These are phyloP conservation scores for Typha latifolia DNA, from an alignment of 176 grass and related monocot species.

Conservation along the genomic window DNA sequence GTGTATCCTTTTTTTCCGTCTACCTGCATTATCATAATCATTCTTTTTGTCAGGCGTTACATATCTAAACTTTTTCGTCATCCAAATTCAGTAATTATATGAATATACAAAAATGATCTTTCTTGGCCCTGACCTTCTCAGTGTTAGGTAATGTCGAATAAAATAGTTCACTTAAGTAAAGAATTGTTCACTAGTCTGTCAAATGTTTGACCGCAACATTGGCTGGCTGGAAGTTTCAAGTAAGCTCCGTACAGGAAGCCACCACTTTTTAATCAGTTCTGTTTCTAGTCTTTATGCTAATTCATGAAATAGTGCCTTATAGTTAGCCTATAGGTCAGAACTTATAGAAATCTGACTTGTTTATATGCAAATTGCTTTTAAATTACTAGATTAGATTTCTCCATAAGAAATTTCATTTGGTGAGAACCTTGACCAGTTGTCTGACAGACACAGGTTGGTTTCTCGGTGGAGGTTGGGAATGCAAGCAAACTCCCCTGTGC, in stretches of 20 bases:
- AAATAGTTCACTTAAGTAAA: no score
- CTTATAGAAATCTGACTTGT: background rate
- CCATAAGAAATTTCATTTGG: background rate
- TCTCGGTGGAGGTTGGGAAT: conserved; percentile 42
- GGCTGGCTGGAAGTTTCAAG: no score
- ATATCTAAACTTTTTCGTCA: background rate
- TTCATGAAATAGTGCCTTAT: no score
- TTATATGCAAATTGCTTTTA: background rate
- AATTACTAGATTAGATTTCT: conserved; percentile 6
- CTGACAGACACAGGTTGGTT: conserved; percentile 80
- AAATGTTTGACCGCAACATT: no score
- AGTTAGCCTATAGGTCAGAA: no score
- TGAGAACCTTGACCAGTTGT: conserved; percentile 45
- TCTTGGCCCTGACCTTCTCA: no score
- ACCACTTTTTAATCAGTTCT: no score
- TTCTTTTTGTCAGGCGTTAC: conserved; percentile 7
- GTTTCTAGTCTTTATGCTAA: no score
- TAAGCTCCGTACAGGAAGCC: no score
- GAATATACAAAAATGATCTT: no score
- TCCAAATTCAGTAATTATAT: background rate
- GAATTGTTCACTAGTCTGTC: no score
- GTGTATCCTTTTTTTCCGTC: conserved; percentile 71
- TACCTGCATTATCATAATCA: background rate
- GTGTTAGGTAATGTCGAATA: no score
- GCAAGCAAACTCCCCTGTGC: conserved; percentile 37